Percentiles rank a stretch among this genome's conserved stretches.
These are phyloP conservation scores for Yamadazyma mexicana DNA, from an alignment of 1,139 yeast species.

Conservation along the genomic window DNA sequence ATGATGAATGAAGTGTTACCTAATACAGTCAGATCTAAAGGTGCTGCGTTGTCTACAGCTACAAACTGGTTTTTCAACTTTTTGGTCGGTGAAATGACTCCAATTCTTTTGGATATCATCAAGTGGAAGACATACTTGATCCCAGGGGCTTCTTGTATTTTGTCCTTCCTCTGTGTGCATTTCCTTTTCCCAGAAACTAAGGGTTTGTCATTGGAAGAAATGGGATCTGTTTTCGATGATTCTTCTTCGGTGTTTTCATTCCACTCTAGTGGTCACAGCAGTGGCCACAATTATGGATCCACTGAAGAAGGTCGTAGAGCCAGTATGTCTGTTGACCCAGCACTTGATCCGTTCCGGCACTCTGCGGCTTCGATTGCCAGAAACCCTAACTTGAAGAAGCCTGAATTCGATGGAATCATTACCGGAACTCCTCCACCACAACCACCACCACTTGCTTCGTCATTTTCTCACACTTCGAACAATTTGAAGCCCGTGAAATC, in stretches of 20 bases:
- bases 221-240: conserved; percentile 54
- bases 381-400: conserved; percentile 34
- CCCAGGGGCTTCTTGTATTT: conserved; percentile 74
- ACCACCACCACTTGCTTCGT: conserved; percentile 9
- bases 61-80: conserved; percentile 95
- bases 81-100: conserved; percentile 88
- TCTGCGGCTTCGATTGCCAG: conserved; percentile 43
- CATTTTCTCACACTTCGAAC: conserved; percentile 7
- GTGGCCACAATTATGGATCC: conserved; percentile 21
- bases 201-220: conserved; percentile 54
- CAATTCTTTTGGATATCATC: conserved; percentile 74
- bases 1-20: conserved; percentile 89
- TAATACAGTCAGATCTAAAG: conserved; percentile 82
- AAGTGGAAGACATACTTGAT: conserved; percentile 80
- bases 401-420: conserved; percentile 33
- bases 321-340: conserved; percentile 18
- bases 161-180: conserved; percentile 60
- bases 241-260: conserved; percentile 44
- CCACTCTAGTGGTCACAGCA: conserved; percentile 28
- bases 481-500: conserved; percentile 23
- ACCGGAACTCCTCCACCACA: conserved; percentile 26
- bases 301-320: conserved; percentile 21
- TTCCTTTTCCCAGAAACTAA: conserved; percentile 55
- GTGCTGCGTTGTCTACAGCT: conserved; percentile 89
- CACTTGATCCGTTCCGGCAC: conserved; percentile 24